Evolutionary conservation across 1,284 basidiomycete genomes (phyloP).

Genomic region (Chalciporus sp.): DNA sequence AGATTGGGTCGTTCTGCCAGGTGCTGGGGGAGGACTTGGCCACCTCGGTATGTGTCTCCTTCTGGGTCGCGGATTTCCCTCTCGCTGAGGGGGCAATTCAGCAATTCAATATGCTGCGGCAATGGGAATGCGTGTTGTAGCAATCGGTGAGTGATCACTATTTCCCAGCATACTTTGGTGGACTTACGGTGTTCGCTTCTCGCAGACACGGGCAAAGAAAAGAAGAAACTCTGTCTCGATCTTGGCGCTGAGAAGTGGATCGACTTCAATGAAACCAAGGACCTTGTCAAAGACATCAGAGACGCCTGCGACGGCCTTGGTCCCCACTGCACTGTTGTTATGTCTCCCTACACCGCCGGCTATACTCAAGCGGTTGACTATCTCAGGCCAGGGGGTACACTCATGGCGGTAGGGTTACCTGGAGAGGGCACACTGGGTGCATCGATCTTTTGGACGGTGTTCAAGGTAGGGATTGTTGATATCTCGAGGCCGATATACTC

Average conservation of each 20-base stretch:
- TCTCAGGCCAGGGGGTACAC: constrained; percentile 59
- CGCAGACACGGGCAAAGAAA: constrained; percentile 72
- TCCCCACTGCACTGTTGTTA: constrained; percentile 75
- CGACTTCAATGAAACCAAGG: constrained; percentile 70
- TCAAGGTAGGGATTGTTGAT: constrained; percentile 42
- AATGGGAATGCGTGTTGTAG: constrained; percentile 80
- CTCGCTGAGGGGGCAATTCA: constrained; percentile 26
- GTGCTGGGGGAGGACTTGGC: constrained; percentile 64
- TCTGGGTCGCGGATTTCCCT: neutral
- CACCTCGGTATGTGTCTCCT: constrained; percentile 47
- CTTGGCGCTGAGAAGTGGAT: constrained; percentile 83
- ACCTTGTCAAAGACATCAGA: constrained; percentile 65
- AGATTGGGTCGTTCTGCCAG: constrained; percentile 81
- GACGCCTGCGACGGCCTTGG: constrained; percentile 70
- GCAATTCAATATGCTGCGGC: constrained; percentile 79
- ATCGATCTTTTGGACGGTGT: constrained; percentile 77
- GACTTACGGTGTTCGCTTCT: neutral
- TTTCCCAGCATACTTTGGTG: neutral
- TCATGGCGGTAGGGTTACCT: constrained; percentile 80
- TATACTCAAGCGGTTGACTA: constrained; percentile 77
- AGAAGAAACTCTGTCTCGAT: constrained; percentile 64
- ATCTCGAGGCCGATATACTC: neutral
- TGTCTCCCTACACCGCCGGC: constrained; percentile 58
- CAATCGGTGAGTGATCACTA: constrained; percentile 52
- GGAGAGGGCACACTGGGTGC: constrained; percentile 59